phyloP scores from a whole-genome alignment of 768 basidiomycete species.

The Lentinula lateritia region DNA sequence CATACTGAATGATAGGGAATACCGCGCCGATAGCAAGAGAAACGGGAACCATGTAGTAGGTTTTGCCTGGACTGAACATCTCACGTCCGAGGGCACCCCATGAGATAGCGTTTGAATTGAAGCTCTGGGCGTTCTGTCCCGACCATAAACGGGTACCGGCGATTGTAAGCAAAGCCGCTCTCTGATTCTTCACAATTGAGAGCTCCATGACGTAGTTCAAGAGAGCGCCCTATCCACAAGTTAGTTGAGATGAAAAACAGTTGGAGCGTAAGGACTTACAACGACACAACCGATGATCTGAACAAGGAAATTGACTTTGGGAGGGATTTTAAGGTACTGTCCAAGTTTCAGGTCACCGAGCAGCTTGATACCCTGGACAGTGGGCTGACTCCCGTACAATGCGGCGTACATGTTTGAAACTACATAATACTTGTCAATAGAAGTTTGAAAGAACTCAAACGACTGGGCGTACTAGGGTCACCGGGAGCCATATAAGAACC shows the following conservation, averaged over 20 bases:
- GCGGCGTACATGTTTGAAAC: conserved; percentile 29
- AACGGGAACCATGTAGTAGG: conserved; percentile 21
- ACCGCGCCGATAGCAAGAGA: conserved; percentile 22
- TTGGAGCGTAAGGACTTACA: not conserved
- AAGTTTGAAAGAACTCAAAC: not conserved
- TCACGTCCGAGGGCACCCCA: conserved; percentile 25
- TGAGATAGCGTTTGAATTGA: conserved; percentile 26
- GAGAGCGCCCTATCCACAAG: not conserved
- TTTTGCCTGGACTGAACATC: conserved; percentile 20
- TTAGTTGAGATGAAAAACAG: not conserved
- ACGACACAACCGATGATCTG: conserved; percentile 35
- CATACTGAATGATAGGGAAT: conserved; percentile 26
- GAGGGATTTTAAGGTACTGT: conserved; percentile 37
- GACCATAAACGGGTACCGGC: conserved; percentile 26
- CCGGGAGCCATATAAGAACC: conserved; percentile 23
- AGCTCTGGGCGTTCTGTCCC: conserved; percentile 22
- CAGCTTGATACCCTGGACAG: conserved; percentile 30
- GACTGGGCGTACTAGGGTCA: conserved; percentile 14
- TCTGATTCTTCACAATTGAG: not conserved
- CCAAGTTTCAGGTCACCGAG: conserved; percentile 38
- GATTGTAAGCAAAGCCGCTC: conserved; percentile 14
- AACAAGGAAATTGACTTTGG: conserved; percentile 40
- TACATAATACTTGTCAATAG: conserved; percentile 12
- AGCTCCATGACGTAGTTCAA: conserved; percentile 5
- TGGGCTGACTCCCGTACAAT: conserved; percentile 25